Evolutionary conservation across 176 grass and related monocot genomes (phyloP).

Genomic region (Eragrostis curvula): DNA sequence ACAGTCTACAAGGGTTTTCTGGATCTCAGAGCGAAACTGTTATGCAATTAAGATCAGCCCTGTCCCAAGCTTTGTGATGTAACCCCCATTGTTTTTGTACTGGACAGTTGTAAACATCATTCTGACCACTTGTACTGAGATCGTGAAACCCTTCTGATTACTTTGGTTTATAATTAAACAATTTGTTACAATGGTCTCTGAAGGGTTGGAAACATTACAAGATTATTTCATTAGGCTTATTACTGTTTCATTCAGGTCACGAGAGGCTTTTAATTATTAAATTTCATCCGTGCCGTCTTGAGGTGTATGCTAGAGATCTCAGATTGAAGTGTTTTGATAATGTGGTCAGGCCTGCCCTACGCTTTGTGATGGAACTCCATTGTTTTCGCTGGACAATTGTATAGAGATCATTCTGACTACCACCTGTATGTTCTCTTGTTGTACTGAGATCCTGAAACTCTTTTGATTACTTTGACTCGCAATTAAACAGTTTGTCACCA

Average conservation of each 20-base stretch:
- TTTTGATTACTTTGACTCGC: neutral
- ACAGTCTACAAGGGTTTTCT: neutral
- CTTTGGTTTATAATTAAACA: neutral
- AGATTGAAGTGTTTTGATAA: neutral
- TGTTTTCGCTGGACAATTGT: neutral
- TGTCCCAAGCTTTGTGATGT: slow-evolving; percentile 21
- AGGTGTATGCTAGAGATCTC: neutral
- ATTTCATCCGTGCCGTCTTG: neutral
- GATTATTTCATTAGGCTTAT: neutral
- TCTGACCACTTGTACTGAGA: neutral
- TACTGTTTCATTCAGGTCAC: too few species aligned
- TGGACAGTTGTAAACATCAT: neutral
- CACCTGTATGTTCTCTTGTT: neutral
- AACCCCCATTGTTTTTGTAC: neutral
- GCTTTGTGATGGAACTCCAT: slow-evolving; percentile 30
- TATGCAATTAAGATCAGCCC: neutral
- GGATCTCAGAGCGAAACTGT: neutral
- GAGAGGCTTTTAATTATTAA: neutral
- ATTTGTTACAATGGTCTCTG: neutral
- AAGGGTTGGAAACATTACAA: neutral
- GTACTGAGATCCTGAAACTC: neutral
- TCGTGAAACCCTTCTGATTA: neutral
- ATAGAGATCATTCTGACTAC: neutral
- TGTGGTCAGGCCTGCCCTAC: neutral
- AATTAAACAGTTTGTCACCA: neutral